A percentile compares a stretch with the other conserved stretches of the same genome.
Evolutionary conservation across 306 rosid species (phyloP).

Genomic region (Lathyrus sativus): DNA sequence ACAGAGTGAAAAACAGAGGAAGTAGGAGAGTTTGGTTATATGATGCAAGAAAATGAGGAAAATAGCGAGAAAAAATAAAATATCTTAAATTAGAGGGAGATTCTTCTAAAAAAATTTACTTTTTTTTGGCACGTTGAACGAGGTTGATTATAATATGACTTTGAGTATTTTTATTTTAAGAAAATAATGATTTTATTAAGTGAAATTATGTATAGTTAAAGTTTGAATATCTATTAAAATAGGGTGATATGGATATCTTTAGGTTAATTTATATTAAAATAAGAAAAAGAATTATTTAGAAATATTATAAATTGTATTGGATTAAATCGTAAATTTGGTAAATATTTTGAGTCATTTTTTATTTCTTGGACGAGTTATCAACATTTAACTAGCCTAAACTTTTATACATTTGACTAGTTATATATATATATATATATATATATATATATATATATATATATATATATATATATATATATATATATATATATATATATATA

Average conservation of each 20-base stretch:
- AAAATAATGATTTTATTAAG: too few relatives aligned
- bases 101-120: background rate
- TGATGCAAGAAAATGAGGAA: background rate
- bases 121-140: background rate
- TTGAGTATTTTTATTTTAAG: background rate
- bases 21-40: background rate
- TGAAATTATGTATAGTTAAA: too few relatives aligned
- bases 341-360: too few relatives aligned
- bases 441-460: too few relatives aligned
- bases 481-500: too few relatives aligned
- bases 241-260: background rate
- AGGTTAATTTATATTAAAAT: background rate
- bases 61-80: background rate
- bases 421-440: too few relatives aligned
- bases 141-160: background rate
- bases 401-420: too few relatives aligned
- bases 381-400: too few relatives aligned
- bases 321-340: too few relatives aligned
- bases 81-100: background rate
- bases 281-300: background rate
- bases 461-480: too few relatives aligned
- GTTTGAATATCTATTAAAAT: too few relatives aligned
- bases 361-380: too few relatives aligned
- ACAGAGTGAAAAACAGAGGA: background rate
- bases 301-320: background rate